Conservation (phyloP, 176 grass and related monocot species). For the Neostapfia colusana region DNA sequence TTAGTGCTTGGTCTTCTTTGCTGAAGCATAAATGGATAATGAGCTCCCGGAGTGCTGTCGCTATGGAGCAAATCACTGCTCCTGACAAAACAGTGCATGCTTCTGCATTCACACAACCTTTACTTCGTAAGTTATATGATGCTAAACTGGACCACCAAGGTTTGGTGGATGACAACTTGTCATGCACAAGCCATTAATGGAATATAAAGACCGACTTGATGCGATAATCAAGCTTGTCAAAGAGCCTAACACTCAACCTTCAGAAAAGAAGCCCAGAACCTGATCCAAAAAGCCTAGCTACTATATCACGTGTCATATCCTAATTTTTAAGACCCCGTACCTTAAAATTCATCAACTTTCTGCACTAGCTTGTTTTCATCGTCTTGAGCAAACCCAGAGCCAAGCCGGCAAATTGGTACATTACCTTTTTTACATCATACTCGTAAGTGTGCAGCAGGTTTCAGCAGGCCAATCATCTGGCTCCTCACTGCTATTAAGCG, state of each 20-base stretch:
- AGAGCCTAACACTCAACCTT: constrained; percentile 36
- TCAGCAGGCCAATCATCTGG: constrained; percentile 45
- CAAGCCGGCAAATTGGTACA: constrained; percentile 38
- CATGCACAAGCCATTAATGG: no score
- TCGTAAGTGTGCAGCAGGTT: constrained; percentile 58
- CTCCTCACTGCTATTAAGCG: constrained; percentile 43
- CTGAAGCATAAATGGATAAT: constrained; percentile 48
- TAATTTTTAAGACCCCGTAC: constrained; percentile 58
- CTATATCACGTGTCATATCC: constrained; percentile 51
- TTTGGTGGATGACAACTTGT: constrained; percentile 34
- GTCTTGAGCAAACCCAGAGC: constrained; percentile 43
- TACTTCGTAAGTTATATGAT: constrained; percentile 48
- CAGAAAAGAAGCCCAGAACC: constrained; percentile 50
- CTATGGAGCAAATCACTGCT: constrained; percentile 36
- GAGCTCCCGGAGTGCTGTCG: constrained; percentile 55
- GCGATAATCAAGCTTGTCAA: constrained; percentile 38
- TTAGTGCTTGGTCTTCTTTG: neutral
- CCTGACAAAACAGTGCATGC: constrained; percentile 41
- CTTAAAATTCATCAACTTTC: constrained; percentile 82
- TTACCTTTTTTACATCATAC: constrained; percentile 86
- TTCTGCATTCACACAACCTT: constrained; percentile 47
- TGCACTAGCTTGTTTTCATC: constrained; percentile 84
- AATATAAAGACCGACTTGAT: constrained; percentile 48
- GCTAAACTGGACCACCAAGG: constrained; percentile 18
- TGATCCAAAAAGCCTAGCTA: constrained; percentile 57